phyloP scores from a whole-genome alignment of 768 basidiomycete species.

The Auricularia auricula-judae region DNA sequence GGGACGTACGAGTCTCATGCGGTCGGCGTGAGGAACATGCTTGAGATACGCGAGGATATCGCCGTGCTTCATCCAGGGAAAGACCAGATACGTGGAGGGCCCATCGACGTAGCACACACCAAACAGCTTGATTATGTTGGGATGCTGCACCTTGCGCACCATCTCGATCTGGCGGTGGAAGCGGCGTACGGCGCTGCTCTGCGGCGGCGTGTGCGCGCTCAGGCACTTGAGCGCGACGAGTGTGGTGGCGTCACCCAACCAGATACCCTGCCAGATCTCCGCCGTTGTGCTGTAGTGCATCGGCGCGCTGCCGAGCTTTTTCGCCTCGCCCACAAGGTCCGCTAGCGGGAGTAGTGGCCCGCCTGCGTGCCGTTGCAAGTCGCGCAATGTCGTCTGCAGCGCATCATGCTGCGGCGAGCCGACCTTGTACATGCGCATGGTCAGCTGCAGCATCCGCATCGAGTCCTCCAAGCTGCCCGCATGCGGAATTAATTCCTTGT shows the following conservation, averaged over 20 bases:
- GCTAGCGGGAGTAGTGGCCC: neutral
- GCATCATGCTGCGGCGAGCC: neutral
- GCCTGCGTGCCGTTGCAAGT: neutral
- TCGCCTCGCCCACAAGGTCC: neutral
- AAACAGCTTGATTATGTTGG: neutral
- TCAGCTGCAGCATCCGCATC: too few species aligned
- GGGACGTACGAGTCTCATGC: constrained; percentile 20
- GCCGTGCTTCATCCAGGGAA: constrained; percentile 35
- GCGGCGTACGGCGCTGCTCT: neutral
- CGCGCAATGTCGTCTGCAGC: neutral
- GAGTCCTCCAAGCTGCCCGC: too few species aligned
- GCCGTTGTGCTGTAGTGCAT: neutral
- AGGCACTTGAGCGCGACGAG: neutral
- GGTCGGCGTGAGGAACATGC: constrained; percentile 21
- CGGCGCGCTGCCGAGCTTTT: neutral
- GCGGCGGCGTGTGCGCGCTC: neutral
- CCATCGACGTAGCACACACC: neutral
- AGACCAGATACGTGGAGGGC: constrained; percentile 15
- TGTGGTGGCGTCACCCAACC: neutral
- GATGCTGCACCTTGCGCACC: neutral
- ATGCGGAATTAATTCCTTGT: too few species aligned
- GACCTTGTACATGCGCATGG: neutral
- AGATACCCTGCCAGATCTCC: neutral
- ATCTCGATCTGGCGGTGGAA: neutral
- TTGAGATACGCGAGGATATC: constrained; percentile 27